These are phyloP conservation scores for Eutrema heterophyllum DNA, from an alignment of 345 rosid genomes.

Conservation along the genomic window DNA sequence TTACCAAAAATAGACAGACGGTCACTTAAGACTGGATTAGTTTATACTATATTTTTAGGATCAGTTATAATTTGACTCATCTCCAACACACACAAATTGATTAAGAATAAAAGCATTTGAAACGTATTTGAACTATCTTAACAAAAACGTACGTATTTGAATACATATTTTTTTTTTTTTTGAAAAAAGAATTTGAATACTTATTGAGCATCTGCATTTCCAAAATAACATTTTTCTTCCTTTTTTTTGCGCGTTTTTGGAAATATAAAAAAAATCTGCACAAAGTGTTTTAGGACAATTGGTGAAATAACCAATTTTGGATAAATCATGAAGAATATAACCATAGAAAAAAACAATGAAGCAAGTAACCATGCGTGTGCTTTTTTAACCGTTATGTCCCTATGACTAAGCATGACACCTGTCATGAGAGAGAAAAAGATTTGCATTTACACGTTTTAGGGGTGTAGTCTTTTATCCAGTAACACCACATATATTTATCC, in stretches of 20 bases:
- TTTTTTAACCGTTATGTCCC: no score
- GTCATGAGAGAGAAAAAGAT: no score
- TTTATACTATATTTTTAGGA: not conserved
- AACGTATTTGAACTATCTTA: not conserved
- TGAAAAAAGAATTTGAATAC: not conserved
- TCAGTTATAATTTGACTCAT: not conserved
- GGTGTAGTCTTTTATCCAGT: no score
- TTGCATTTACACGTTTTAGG: no score
- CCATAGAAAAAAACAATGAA: no score
- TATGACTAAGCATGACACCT: no score
- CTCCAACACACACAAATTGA: not conserved
- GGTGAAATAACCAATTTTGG: no score
- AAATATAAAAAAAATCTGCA: not conserved
- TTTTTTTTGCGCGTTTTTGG: not conserved
- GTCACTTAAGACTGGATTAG: slow-evolving; percentile 7
- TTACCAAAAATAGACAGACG: not conserved
- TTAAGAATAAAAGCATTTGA: not conserved
- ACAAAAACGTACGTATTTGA: not conserved
- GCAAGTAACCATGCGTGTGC: no score
- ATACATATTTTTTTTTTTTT: no score
- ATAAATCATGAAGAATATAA: no score
- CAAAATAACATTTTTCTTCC: not conserved
- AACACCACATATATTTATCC: no score
- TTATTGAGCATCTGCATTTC: not conserved
- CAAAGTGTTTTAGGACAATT: no score